These are phyloP conservation scores for Aspergillus nomiae DNA, from an alignment of 2,329 filamentous ascomycete genomes.

Conservation along the genomic window DNA sequence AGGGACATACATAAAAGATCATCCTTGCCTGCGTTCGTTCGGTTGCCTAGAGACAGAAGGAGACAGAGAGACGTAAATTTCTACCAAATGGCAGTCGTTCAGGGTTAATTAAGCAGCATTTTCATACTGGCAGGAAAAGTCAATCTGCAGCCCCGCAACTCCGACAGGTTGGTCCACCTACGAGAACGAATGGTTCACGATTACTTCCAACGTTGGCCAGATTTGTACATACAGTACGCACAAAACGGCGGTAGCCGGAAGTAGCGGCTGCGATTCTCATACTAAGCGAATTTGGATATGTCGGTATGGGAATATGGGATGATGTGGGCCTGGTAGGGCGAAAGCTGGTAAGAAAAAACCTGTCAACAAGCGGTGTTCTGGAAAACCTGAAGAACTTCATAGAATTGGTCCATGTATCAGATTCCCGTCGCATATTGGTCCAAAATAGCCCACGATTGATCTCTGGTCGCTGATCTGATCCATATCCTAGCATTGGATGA, in stretches of 20 bases:
- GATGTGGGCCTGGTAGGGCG: slow-evolving; percentile 10
- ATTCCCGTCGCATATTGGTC: neutral
- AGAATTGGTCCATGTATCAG: neutral
- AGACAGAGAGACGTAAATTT: neutral
- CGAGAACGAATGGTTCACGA: slow-evolving; percentile 11
- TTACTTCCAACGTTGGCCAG: slow-evolving; percentile 5
- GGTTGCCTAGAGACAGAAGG: neutral
- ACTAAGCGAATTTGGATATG: slow-evolving; percentile 1
- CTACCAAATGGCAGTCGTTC: neutral
- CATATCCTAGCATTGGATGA: neutral
- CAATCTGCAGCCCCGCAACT: slow-evolving; percentile 19
- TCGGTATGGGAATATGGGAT: slow-evolving; percentile 2
- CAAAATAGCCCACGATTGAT: neutral
- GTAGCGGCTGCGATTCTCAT: slow-evolving; percentile 11
- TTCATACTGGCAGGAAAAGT: slow-evolving; percentile 2
- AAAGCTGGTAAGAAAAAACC: neutral
- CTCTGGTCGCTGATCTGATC: neutral
- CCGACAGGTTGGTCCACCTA: slow-evolving; percentile 19
- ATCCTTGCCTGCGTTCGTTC: neutral
- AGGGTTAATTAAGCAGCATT: slow-evolving; percentile 4
- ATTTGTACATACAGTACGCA: neutral
- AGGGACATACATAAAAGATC: neutral
- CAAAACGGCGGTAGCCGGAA: slow-evolving; percentile 16
- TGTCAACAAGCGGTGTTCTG: slow-evolving; percentile 12
- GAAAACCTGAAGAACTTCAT: slow-evolving; percentile 11